phyloP scores from a whole-genome alignment of 2,329 filamentous ascomycete genomes.

The Trichoderma aggressivum region DNA sequence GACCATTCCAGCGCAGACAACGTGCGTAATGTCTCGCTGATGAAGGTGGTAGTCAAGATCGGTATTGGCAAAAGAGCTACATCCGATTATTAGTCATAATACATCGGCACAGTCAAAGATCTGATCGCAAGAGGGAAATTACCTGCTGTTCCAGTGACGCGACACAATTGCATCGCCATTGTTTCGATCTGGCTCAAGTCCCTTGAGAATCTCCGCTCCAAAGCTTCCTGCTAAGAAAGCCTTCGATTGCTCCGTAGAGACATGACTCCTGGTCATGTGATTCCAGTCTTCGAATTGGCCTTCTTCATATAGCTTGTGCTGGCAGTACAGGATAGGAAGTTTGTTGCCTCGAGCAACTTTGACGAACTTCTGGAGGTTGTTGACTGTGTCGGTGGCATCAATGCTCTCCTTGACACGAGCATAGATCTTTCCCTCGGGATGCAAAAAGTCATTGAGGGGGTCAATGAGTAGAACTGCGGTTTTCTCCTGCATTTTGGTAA shows the following conservation, averaged over 20 bases:
- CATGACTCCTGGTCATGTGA: slow-evolving; percentile 15
- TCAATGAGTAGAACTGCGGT: slow-evolving; percentile 22
- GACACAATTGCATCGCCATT: slow-evolving; percentile 22
- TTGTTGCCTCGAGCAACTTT: slow-evolving; percentile 5
- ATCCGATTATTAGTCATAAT: background rate
- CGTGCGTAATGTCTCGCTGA: slow-evolving; percentile 19
- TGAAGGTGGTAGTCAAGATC: slow-evolving; percentile 14
- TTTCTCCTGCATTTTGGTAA: background rate
- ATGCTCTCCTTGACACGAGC: slow-evolving; percentile 10
- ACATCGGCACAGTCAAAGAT: background rate
- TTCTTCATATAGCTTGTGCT: slow-evolving; percentile 19
- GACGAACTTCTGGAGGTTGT: slow-evolving; percentile 16
- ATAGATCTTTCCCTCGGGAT: slow-evolving; percentile 20
- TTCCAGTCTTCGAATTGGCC: slow-evolving; percentile 17
- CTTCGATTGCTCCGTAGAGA: background rate
- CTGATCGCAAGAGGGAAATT: background rate
- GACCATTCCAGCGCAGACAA: slow-evolving; percentile 21
- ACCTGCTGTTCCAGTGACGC: slow-evolving; percentile 18
- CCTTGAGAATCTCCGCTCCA: slow-evolving; percentile 21
- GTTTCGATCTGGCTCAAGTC: slow-evolving; percentile 19
- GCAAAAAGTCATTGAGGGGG: slow-evolving; percentile 24
- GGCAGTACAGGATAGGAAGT: slow-evolving; percentile 21
- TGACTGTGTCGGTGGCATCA: slow-evolving; percentile 12
- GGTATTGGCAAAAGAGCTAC: slow-evolving; percentile 9
- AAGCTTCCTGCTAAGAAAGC: slow-evolving; percentile 19